Conservation (phyloP, 192 early-diverging fungal species). For the Backusella circina region DNA sequence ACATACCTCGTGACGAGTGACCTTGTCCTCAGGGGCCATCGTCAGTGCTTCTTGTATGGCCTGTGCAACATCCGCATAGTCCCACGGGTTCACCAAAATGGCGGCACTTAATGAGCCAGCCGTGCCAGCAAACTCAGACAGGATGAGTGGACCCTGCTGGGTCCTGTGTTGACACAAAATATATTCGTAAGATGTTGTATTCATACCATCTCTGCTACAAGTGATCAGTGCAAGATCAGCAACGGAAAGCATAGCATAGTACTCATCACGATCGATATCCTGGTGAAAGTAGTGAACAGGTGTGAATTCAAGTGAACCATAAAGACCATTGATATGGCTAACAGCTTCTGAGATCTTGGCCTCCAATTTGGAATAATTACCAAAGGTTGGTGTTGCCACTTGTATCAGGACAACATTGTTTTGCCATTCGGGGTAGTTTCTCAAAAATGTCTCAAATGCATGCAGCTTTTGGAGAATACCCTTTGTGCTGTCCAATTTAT, state of each 20-base stretch:
- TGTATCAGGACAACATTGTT: slow-evolving; percentile 96
- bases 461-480: slow-evolving; percentile 93
- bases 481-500: slow-evolving; percentile 92
- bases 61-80: slow-evolving; percentile 74
- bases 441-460: slow-evolving; percentile 91
- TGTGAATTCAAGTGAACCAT: slow-evolving; percentile 91
- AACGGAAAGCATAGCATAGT: slow-evolving; percentile 91
- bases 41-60: slow-evolving; percentile 72
- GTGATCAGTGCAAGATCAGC: slow-evolving; percentile 95
- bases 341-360: slow-evolving; percentile 87
- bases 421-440: slow-evolving; percentile 87
- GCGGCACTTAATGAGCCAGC: slow-evolving; percentile 78
- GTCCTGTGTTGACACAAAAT: slow-evolving; percentile 81
- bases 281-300: slow-evolving; percentile 94
- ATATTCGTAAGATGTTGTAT: slow-evolving; percentile 93
- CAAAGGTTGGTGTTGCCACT: slow-evolving; percentile 86
- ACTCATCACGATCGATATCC: slow-evolving; percentile 93
- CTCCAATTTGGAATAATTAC: slow-evolving; percentile 68
- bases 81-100: slow-evolving; percentile 89
- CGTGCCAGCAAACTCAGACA: slow-evolving; percentile 98
- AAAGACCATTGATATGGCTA: slow-evolving; percentile 90
- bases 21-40: slow-evolving; percentile 64
- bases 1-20: slow-evolving; percentile 57
- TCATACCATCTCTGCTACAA: slow-evolving; percentile 97
- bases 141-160: slow-evolving; percentile 82